A percentile compares a stretch with the other conserved stretches of the same genome.
These are phyloP conservation scores for Diphasiastrum complanatum DNA, from an alignment of 83 land plant species.

Conservation along the genomic window DNA sequence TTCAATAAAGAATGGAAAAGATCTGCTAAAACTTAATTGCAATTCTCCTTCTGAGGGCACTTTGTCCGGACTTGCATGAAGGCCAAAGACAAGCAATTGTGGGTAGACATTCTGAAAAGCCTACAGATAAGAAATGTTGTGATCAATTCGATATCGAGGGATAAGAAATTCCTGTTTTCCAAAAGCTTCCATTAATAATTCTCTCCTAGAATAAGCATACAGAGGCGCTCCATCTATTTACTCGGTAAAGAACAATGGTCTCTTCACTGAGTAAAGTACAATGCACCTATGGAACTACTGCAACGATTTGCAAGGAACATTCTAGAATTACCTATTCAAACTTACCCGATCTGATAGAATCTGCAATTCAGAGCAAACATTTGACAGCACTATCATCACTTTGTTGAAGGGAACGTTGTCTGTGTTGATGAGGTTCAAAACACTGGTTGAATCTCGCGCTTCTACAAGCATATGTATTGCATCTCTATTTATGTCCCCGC, in stretches of 20 bases:
- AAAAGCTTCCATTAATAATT: not conserved
- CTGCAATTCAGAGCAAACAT: conserved; percentile 35
- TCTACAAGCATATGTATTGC: conserved; percentile 24
- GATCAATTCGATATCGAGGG: not conserved
- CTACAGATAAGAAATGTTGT: conserved; percentile 7
- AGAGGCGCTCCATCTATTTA: not conserved
- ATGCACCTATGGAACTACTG: too few species aligned
- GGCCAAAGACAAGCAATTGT: conserved; percentile 34
- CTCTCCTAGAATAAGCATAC: not conserved
- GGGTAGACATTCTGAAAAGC: conserved; percentile 30
- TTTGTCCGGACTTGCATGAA: conserved; percentile 28
- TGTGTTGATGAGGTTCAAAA: conserved; percentile 26
- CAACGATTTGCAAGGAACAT: too few species aligned
- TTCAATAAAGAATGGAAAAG: conserved; percentile 29
- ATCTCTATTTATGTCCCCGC: conserved; percentile 19
- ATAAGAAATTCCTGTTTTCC: not conserved
- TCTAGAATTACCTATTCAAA: too few species aligned
- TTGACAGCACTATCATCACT: conserved; percentile 34
- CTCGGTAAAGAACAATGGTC: not conserved
- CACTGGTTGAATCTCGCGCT: conserved; percentile 11
- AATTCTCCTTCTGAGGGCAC: conserved; percentile 39
- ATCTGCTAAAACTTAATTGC: conserved; percentile 34
- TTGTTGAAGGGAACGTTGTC: conserved; percentile 33
- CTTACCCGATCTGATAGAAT: conserved; percentile 24
- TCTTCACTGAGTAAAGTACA: not conserved